phyloP scores from a whole-genome alignment of 371 early-diverging fungal species.

The Caulochytrium protostelioides region DNA sequence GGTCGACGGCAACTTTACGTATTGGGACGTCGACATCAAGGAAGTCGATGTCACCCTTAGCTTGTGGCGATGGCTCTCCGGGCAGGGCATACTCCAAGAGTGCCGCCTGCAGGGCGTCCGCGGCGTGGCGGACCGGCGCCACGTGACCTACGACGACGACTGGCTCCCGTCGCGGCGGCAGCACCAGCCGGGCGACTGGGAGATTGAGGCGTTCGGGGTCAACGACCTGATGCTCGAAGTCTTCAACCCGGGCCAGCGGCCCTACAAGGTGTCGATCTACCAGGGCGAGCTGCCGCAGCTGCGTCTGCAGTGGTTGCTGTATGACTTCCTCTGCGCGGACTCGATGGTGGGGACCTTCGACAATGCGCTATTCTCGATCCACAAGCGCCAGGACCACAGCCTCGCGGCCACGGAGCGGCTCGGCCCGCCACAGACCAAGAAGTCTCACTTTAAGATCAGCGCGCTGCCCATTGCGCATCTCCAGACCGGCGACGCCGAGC shows the following conservation, averaged over 20 bases:
- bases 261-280: conserved; percentile 68
- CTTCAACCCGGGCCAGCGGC: conserved; percentile 61
- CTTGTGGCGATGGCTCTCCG: conserved; percentile 58
- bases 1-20: conserved; percentile 51
- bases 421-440: too few relatives aligned
- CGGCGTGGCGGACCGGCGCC: conserved; percentile 63
- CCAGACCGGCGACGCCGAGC: conserved; percentile 56
- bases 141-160: conserved; percentile 55
- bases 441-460: conserved; percentile 71
- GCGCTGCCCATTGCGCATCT: conserved; percentile 77
- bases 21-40: conserved; percentile 62
- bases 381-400: conserved; percentile 44
- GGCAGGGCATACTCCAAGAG: conserved; percentile 61
- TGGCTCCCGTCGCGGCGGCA: conserved; percentile 35
- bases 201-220: conserved; percentile 49
- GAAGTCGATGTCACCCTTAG: conserved; percentile 66
- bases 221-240: conserved; percentile 56
- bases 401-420: neutral
- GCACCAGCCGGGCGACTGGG: conserved; percentile 62
- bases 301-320: conserved; percentile 76
- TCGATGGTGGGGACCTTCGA: conserved; percentile 82
- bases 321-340: conserved; percentile 71
- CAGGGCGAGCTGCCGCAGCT: conserved; percentile 57
- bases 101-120: conserved; percentile 65
- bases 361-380: conserved; percentile 77